These are phyloP conservation scores for Tieghemiomyces parasiticus DNA, from an alignment of 192 early-diverging fungal genomes.

Conservation along the genomic window DNA sequence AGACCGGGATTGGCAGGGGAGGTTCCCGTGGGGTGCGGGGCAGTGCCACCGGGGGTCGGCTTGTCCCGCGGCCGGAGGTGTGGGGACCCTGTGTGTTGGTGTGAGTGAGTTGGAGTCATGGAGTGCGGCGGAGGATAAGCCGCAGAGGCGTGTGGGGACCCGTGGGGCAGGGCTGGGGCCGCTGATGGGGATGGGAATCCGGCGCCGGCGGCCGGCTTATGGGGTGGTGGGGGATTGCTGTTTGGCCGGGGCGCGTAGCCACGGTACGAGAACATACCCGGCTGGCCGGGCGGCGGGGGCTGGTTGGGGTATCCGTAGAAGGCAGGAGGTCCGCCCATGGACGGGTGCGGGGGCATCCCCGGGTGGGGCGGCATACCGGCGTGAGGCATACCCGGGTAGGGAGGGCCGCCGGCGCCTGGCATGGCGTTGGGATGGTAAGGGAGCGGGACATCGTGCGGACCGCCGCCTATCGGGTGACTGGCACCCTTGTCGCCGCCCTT, in stretches of 20 bases:
- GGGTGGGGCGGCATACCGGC: background rate
- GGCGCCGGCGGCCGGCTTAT: background rate
- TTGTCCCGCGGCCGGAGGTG: conserved; percentile 11
- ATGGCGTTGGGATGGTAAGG: background rate
- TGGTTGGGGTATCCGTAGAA: conserved; percentile 6
- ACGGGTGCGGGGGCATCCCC: background rate
- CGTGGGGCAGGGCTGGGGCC: background rate
- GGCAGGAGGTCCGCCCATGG: background rate
- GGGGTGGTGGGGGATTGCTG: background rate
- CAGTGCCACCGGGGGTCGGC: background rate
- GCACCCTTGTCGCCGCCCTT: background rate
- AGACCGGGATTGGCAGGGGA: background rate
- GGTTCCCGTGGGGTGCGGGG: background rate
- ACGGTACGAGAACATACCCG: conserved; percentile 5
- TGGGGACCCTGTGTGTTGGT: conserved; percentile 3
- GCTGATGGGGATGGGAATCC: background rate
- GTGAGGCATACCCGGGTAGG: background rate
- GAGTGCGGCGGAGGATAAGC: conserved; percentile 1
- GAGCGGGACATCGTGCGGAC: background rate
- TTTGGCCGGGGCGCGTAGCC: background rate
- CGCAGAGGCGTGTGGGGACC: background rate
- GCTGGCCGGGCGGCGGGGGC: background rate
- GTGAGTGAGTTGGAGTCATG: background rate
- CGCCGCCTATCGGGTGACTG: background rate
- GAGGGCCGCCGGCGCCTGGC: background rate